These are phyloP conservation scores for Teratosphaeria gauchensis DNA, from an alignment of 2,329 filamentous ascomycete genomes.

Conservation along the genomic window DNA sequence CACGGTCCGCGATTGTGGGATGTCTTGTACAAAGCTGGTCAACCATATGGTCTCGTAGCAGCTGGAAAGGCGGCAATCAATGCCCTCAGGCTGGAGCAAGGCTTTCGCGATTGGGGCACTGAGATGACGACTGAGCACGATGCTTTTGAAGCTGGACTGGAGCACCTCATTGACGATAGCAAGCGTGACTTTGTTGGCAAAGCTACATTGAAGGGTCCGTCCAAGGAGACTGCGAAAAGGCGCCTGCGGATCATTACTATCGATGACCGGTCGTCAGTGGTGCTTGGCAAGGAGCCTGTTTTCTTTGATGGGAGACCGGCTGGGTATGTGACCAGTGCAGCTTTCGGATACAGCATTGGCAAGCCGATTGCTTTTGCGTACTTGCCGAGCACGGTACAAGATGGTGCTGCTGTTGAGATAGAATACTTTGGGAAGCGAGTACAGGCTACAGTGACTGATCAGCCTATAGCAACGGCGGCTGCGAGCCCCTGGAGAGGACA, in stretches of 20 bases:
- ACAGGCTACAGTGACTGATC: slow-evolving; percentile 39
- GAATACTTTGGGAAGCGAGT: slow-evolving; percentile 52
- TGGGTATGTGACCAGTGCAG: slow-evolving; percentile 53
- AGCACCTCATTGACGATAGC: slow-evolving; percentile 37
- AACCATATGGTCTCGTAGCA: slow-evolving; percentile 46
- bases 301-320: slow-evolving; percentile 37
- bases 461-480: neutral
- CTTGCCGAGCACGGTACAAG: slow-evolving; percentile 38
- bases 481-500: neutral
- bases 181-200: slow-evolving; percentile 46
- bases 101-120: slow-evolving; percentile 46
- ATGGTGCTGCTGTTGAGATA: slow-evolving; percentile 47
- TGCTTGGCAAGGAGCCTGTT: slow-evolving; percentile 55
- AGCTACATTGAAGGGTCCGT: slow-evolving; percentile 36
- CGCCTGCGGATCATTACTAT: slow-evolving; percentile 44
- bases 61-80: slow-evolving; percentile 51
- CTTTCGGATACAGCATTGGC: slow-evolving; percentile 50
- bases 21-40: slow-evolving; percentile 45
- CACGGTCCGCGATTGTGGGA: slow-evolving; percentile 52
- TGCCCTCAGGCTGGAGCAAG: slow-evolving; percentile 50
- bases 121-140: slow-evolving; percentile 54
- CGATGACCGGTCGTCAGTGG: slow-evolving; percentile 47
- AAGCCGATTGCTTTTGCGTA: slow-evolving; percentile 53
- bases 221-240: slow-evolving; percentile 27
- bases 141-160: slow-evolving; percentile 50